Evolutionary conservation across 176 grass and related monocot species (phyloP), one percentile per base, ranked within the genome.

Genomic region (Oryza glaberrima): DNA sequence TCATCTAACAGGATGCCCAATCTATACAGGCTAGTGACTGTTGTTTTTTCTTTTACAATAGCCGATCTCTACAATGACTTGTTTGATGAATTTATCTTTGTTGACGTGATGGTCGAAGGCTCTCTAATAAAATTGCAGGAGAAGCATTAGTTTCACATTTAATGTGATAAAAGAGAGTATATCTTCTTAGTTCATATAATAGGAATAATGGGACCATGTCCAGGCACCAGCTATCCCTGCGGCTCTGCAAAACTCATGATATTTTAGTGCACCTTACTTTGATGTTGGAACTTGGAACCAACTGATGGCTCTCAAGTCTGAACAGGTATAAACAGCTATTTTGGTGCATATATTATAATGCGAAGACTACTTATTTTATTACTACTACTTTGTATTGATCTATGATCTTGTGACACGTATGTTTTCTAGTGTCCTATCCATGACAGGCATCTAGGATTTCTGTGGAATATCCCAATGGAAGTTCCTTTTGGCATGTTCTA

Each of bases 271-370:
- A 7, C 43, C n/a, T 16, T 69, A 35, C 56, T 67, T 28, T 11
- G 17, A 67, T 81, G 74, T 83, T 34, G 75, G 84, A 73, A 86
- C 73, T 82, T 43, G 74, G 83, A 74, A 86, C 74, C 4, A 56
- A 72, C 72, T 22, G 65, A 25, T 4, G 41, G 5, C 66, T 54
- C 12, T 14, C 15, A 77, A 76, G 77, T 85, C 49, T 81, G 51
- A 81, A 81, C 23, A 70, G 25, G 19, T 44, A 69, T 36, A 30
- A 48, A 61, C 7, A 51, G 23, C 19, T 23, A 81, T n/a, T 51
- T 64, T 28, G 58, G 61, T 61, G 7, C 23, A 9, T 56, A 12
- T 20, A 44, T 6, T 47, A 67, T 73, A n/a, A 51, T 79, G 34
- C 19, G 43, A 41, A 80, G 30, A 9, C 9, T 63, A 5, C 41